Base-by-base conservation (phyloP, 306 rosid species). In the Crotalaria pallida region DNA sequence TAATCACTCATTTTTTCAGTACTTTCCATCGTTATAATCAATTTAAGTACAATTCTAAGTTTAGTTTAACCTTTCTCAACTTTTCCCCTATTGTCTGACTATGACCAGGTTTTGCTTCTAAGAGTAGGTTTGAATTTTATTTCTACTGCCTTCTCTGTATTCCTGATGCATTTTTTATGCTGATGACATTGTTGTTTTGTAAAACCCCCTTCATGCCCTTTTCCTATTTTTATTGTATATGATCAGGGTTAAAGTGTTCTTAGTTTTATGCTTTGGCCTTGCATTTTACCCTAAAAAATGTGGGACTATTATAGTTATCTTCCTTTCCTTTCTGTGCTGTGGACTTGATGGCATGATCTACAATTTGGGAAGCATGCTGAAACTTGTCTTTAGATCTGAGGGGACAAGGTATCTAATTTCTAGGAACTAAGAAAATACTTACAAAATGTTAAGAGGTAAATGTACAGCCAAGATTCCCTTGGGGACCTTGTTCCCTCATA, bases 281-380 rank as follows among this genome's bases (percentile, higher is more conserved):
- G 0, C 51, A 21, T 34, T 67, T 31, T 36, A 36, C 36, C 2
- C 16, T 3, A 23, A 23, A 53, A 23, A 34, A 34, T 1, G 40
- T 34, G 10, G 40, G 40, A 7, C 8, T 0, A 7, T 34, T 7
- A 34, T 67, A 11, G 22, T 56, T 22, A 0, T 19, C 23, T 29
- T 73, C 26, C 19, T 7, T 60, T 74, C 47, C 43, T 22, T 65
- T 47, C 23, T 66, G 5, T 75, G 61, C 33, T 23, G 33, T 66
- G 6, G 2, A 38, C 48, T 7, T 23, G 36, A 67, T 51, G 21
- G 16, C 23, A 10, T 48, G 59, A 26, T 67, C 71, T 40, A 40
- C 50, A 18, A 49, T 9, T 34, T 65, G 21, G 27, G 22, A 55
- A 53, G 59, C 73, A 50, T 15, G 26, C 26, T 67, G 67, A 56